phyloP scores from a whole-genome alignment of 768 basidiomycete genomes.

The Pulveroboletus sp. region DNA sequence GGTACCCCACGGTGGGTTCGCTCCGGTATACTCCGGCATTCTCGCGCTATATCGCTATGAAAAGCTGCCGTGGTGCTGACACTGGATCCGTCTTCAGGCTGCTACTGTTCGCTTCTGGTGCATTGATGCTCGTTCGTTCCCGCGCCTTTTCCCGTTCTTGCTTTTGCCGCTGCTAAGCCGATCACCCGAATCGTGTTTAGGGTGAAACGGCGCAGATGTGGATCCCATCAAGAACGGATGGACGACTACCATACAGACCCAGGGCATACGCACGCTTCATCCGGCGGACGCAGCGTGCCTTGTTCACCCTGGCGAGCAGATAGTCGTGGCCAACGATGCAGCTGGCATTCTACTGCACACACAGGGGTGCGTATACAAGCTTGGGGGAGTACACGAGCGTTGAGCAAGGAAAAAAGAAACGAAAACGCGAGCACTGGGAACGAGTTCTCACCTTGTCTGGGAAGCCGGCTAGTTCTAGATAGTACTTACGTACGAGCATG shows the following conservation, averaged over 20 bases:
- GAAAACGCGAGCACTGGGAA: conserved; percentile 11
- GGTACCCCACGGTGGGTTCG: background rate
- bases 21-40: conserved; percentile 21
- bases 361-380: conserved; percentile 1
- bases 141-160: conserved; percentile 18
- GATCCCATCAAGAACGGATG: conserved; percentile 22
- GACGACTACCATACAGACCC: conserved; percentile 16
- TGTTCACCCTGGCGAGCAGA: conserved; percentile 13
- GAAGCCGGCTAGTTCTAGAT: conserved; percentile 12
- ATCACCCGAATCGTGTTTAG: conserved; percentile 10
- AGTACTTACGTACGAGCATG: conserved; percentile 23
- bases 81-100: conserved; percentile 1
- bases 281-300: conserved; percentile 8
- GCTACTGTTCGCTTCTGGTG: conserved; percentile 5
- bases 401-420: background rate
- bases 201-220: conserved; percentile 24
- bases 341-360: conserved; percentile 2
- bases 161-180: conserved; percentile 23
- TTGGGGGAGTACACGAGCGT: background rate
- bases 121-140: conserved; percentile 11
- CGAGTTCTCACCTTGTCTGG: conserved; percentile 23
- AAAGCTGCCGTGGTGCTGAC: background rate
- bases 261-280: conserved; percentile 8
- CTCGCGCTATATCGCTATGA: conserved; percentile 10
- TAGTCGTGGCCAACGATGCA: conserved; percentile 6